Conservation (phyloP, 805 yeast genomes). For the Metschnikowia lunata region DNA sequence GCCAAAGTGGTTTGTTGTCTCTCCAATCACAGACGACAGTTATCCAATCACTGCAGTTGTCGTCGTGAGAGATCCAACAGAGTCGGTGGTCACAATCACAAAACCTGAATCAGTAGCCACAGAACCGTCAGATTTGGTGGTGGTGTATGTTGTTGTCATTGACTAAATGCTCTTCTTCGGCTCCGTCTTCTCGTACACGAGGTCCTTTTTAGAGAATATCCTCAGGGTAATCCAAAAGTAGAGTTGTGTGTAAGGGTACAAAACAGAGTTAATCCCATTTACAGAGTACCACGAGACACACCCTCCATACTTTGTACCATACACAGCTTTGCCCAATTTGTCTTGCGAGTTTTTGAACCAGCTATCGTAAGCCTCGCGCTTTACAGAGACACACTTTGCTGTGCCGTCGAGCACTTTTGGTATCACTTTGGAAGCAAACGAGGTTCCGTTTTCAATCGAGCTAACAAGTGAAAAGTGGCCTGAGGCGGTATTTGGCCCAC, state of each 20-base stretch:
- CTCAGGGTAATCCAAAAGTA: conserved; percentile 22
- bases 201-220: conserved; percentile 5
- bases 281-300: conserved; percentile 38
- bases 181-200: conserved; percentile 10
- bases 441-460: conserved; percentile 33
- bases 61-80: too few relatives aligned
- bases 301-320: conserved; percentile 38
- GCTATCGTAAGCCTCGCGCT: conserved; percentile 27
- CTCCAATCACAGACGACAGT: too few relatives aligned
- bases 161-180: conserved; percentile 2
- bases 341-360: conserved; percentile 30
- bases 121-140: too few relatives aligned
- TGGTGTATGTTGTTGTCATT: too few relatives aligned
- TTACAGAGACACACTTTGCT: conserved; percentile 28
- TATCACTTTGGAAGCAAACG: conserved; percentile 22
- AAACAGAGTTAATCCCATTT: conserved; percentile 27
- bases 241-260: conserved; percentile 37
- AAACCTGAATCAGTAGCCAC: too few relatives aligned
- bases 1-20: too few relatives aligned
- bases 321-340: conserved; percentile 26
- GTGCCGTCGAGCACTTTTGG: conserved; percentile 25
- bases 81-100: too few relatives aligned
- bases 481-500: conserved; percentile 41
- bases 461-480: conserved; percentile 41
- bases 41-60: too few relatives aligned